phyloP scores from a whole-genome alignment of 352 stramenopile species.

The Globisporangium megalacanthum region DNA sequence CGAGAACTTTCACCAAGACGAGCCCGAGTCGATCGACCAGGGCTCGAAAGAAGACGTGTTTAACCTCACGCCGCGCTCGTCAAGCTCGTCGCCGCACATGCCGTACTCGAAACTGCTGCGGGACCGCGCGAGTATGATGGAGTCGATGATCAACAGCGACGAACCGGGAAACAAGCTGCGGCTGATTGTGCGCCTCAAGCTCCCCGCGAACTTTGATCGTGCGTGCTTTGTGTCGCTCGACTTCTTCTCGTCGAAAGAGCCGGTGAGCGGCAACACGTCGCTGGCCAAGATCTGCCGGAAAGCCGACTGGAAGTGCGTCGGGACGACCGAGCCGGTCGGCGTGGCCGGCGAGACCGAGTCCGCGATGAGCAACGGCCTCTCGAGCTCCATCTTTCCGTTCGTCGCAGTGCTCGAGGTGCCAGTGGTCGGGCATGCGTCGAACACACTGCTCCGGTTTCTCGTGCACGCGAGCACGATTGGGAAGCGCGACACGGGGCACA shows the following conservation, averaged over 20 bases:
- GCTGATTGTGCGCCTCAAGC: slow-evolving; percentile 77
- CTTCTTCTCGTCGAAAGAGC: slow-evolving; percentile 74
- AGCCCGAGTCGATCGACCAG: slow-evolving; percentile 50
- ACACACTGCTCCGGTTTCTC: slow-evolving; percentile 83
- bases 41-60: slow-evolving; percentile 82
- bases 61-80: slow-evolving; percentile 78
- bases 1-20: slow-evolving; percentile 55
- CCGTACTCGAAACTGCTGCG: slow-evolving; percentile 72
- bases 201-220: slow-evolving; percentile 69
- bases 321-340: slow-evolving; percentile 70
- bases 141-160: slow-evolving; percentile 75
- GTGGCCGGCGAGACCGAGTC: slow-evolving; percentile 60
- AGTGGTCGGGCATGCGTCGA: slow-evolving; percentile 71
- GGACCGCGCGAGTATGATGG: slow-evolving; percentile 67
- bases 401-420: slow-evolving; percentile 83
- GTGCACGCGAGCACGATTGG: slow-evolving; percentile 76
- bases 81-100: slow-evolving; percentile 71
- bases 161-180: slow-evolving; percentile 78
- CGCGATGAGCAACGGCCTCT: slow-evolving; percentile 44
- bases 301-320: slow-evolving; percentile 78
- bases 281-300: slow-evolving; percentile 48
- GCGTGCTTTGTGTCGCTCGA: slow-evolving; percentile 82
- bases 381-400: slow-evolving; percentile 74
- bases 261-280: slow-evolving; percentile 41
- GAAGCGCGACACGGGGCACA: slow-evolving; percentile 42